Base-by-base conservation (phyloP, 805 yeast species). In the Yarrowia bubula region DNA sequence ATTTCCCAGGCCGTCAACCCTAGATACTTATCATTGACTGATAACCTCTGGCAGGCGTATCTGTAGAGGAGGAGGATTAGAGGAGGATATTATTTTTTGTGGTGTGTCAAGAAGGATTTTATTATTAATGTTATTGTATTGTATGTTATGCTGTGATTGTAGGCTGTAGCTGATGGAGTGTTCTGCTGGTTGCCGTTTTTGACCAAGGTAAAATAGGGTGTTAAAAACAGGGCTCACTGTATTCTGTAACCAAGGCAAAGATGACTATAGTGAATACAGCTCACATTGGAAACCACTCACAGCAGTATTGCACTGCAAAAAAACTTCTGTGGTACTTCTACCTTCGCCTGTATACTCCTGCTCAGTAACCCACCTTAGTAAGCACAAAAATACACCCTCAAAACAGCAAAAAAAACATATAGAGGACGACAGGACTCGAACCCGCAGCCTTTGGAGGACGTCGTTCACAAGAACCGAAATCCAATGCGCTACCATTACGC, bases 1-100 rank as follows among this genome's bases (percentile, higher is more conserved):
- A 90, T 95, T 62, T 88, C 96, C 5, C 92, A 90, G 72, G 98
- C 99, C 7, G 98, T 92, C 14, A 93, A 92, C 73, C 98, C 98
- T 39, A 84, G 96, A 71, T 90, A 91, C 71, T 78, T 95, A 70
- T 98, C 98, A 14, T 86, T 90, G 64, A 88, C 96, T 6, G 99
- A 95, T 71, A 86, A 92, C 14, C 81, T 90, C 69, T 95, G 97
- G 92, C 90, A 95, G 97, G 95, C 99, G 0, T 95, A 91, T 78
- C 84, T 92, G 70, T 92, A 79, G n/a, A 13, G 28, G 22, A 17
- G 44, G 28, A 41, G 44, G 44, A 41, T 18, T 15, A 11, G 28
- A 3, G 47, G 32, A 18, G 47, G 47, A 43, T 38, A n/a, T 38
- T 3, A 6, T n/a, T 48, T 48, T 48, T 5, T 44, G 50, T 44